Percentiles rank a stretch among this genome's conserved stretches.
phyloP scores from a whole-genome alignment of 2,329 filamentous ascomycete species.

The Chrysosporium queenslandicum region DNA sequence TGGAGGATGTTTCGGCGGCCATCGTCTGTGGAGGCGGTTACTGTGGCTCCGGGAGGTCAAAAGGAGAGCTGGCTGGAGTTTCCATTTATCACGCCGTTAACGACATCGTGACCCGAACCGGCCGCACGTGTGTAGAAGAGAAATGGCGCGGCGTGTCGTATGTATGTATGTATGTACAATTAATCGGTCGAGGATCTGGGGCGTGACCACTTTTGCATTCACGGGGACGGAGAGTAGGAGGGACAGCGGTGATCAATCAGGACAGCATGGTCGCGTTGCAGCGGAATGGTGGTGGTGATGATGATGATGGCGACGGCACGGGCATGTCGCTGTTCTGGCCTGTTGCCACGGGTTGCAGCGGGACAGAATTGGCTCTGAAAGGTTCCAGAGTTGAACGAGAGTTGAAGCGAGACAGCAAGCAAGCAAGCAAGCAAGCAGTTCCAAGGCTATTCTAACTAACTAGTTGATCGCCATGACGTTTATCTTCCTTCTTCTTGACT shows the following conservation, averaged over 20 bases:
- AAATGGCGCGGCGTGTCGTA: too few species aligned
- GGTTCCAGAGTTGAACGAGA: not conserved
- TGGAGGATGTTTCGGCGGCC: constrained; percentile 3
- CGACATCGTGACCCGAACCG: not conserved
- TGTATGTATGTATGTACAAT: too few species aligned
- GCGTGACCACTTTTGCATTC: not conserved
- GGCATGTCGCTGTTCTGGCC: not conserved
- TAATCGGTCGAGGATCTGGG: not conserved
- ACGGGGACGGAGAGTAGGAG: not conserved
- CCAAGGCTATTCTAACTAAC: too few species aligned
- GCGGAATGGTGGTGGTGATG: too few species aligned
- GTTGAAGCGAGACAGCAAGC: too few species aligned
- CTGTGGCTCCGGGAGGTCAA: not conserved
- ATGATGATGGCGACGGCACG: not conserved
- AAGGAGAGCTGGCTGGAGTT: not conserved
- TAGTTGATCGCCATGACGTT: too few species aligned
- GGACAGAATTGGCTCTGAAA: not conserved
- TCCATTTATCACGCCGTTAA: not conserved
- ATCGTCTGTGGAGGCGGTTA: not conserved
- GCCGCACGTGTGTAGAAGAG: constrained; percentile 9
- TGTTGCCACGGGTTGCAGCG: not conserved
- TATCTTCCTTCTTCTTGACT: too few species aligned
- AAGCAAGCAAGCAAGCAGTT: too few species aligned
- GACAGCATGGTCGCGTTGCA: not conserved
- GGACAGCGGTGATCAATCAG: not conserved